These are phyloP conservation scores for Asterella californica DNA, from an alignment of 225 moss, liverwort and hornwort species.

Conservation along the genomic window DNA sequence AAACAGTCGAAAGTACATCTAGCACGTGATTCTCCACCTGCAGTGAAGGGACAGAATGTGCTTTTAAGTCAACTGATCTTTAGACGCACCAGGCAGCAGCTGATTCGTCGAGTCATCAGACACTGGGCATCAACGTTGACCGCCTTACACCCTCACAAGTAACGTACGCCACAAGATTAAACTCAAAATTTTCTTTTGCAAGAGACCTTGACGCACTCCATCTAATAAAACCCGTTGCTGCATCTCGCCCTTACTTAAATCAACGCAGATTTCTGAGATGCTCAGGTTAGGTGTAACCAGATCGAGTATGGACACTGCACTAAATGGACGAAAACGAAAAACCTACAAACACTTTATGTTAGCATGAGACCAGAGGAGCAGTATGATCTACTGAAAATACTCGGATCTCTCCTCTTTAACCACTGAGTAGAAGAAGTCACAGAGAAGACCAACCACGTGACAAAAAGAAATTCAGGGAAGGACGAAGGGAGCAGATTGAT, in stretches of 20 bases:
- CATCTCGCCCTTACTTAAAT: background rate
- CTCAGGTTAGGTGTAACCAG: background rate
- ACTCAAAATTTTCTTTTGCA: background rate
- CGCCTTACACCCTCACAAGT: background rate
- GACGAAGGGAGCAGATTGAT: too few species aligned
- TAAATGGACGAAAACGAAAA: too few species aligned
- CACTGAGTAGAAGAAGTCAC: background rate
- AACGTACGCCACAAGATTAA: background rate
- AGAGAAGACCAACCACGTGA: background rate
- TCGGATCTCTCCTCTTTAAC: background rate
- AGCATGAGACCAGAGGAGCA: too few species aligned
- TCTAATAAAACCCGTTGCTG: background rate
- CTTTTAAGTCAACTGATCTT: background rate
- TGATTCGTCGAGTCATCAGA: background rate
- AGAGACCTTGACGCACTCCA: background rate
- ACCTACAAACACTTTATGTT: too few species aligned
- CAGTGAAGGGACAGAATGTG: background rate
- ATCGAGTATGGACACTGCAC: background rate
- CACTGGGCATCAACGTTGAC: background rate
- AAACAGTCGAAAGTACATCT: conserved; percentile 60
- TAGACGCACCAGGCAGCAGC: background rate
- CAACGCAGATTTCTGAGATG: background rate
- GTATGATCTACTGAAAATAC: too few species aligned
- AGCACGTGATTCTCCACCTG: conserved; percentile 82
- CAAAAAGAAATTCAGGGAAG: background rate